Evolutionary conservation across 345 rosid genomes (phyloP).

Genomic region (Draba incana): DNA sequence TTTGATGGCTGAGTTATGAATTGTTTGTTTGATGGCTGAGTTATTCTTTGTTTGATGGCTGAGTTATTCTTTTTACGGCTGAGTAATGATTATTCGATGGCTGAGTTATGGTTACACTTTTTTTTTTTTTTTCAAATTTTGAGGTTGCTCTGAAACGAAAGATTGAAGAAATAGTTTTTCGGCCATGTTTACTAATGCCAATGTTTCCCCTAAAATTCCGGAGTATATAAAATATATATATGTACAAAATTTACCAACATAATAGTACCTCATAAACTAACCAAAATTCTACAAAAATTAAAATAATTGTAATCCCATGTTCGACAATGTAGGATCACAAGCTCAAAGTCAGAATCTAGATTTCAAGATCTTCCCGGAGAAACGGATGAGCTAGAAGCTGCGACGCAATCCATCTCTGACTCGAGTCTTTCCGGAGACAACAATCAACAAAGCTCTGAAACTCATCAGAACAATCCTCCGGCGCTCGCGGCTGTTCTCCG

Average conservation of each 20-base stretch:
- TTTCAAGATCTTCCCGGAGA: constrained; percentile 39
- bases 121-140: too few species aligned
- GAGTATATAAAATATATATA: background rate
- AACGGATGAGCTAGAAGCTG: constrained; percentile 75
- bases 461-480: constrained; percentile 62
- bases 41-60: too few species aligned
- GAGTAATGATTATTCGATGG: too few species aligned
- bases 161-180: constrained; percentile 1
- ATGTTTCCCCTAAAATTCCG: background rate
- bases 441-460: constrained; percentile 69
- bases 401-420: constrained; percentile 66
- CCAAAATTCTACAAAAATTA: constrained; percentile 9
- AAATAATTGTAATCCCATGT: background rate
- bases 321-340: too few species aligned
- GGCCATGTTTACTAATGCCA: background rate
- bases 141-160: too few species aligned
- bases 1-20: too few species aligned
- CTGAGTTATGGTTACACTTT: too few species aligned
- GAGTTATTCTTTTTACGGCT: too few species aligned
- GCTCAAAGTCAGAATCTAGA: constrained; percentile 19
- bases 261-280: constrained; percentile 4
- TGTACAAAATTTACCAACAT: constrained; percentile 8
- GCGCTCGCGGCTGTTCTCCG: constrained; percentile 72
- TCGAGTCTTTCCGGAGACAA: constrained; percentile 80
- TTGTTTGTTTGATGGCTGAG: too few species aligned